phyloP scores from a whole-genome alignment of 345 rosid genomes.

The Eucalyptus brandiana region DNA sequence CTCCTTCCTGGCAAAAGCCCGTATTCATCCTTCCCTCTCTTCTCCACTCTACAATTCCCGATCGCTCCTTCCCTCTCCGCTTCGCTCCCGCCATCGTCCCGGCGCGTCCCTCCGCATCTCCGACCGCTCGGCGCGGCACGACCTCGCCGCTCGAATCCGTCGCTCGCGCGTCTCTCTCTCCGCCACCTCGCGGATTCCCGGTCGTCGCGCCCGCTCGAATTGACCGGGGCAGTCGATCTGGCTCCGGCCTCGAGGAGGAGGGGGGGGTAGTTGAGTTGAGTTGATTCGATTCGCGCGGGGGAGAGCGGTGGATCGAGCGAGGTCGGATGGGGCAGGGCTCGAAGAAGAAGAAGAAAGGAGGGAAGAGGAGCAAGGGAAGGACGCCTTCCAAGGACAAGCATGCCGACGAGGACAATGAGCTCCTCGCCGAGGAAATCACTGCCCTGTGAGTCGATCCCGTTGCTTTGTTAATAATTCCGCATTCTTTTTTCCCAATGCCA shows the following conservation, averaged over 20 bases:
- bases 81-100: background rate
- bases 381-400: slow-evolving; percentile 53
- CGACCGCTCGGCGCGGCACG: background rate
- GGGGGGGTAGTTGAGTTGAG: background rate
- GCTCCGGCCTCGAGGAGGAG: background rate
- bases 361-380: slow-evolving; percentile 56
- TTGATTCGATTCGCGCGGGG: background rate
- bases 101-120: background rate
- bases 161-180: background rate
- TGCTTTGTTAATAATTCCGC: background rate
- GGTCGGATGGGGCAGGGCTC: slow-evolving; percentile 45
- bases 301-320: background rate
- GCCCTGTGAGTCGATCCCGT: slow-evolving; percentile 54
- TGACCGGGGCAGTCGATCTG: background rate
- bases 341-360: slow-evolving; percentile 70
- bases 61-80: background rate
- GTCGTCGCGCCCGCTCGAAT: background rate
- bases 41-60: background rate
- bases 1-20: background rate
- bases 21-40: background rate
- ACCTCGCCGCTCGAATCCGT: background rate
- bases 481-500: background rate
- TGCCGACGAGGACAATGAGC: slow-evolving; percentile 59
- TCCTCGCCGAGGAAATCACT: slow-evolving; percentile 86
- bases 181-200: background rate